phyloP scores from a whole-genome alignment of 345 rosid species.

The Barbarea vulgaris region DNA sequence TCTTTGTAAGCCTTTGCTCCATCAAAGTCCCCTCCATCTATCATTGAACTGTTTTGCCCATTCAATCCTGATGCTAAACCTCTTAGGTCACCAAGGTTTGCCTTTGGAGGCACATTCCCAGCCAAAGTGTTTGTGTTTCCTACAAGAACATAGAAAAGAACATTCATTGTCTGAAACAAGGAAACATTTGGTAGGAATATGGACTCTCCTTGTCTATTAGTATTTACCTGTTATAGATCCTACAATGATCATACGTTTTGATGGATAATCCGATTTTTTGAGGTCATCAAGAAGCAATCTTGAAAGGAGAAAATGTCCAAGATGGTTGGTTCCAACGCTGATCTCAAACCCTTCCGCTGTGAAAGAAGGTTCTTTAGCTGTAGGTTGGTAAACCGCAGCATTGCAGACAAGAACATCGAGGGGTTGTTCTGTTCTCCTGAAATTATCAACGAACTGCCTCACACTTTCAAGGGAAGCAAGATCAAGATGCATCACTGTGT shows the following conservation, averaged over 20 bases:
- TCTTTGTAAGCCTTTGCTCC: slow-evolving; percentile 99
- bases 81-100: slow-evolving; percentile 90
- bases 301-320: slow-evolving; percentile 87
- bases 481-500: slow-evolving; percentile 91
- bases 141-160: slow-evolving; percentile 26
- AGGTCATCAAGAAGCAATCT: slow-evolving; percentile 81
- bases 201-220: not conserved
- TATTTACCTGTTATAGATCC: slow-evolving; percentile 90
- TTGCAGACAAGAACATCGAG: slow-evolving; percentile 92
- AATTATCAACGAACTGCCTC: slow-evolving; percentile 77
- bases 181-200: not conserved
- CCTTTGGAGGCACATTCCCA: slow-evolving; percentile 98
- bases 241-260: slow-evolving; percentile 84
- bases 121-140: slow-evolving; percentile 98
- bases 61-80: slow-evolving; percentile 84
- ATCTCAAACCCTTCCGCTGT: slow-evolving; percentile 97
- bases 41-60: slow-evolving; percentile 85
- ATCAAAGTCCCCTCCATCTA: slow-evolving; percentile 90
- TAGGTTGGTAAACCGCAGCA: slow-evolving; percentile 93
- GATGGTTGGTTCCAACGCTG: slow-evolving; percentile 97
- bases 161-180: slow-evolving; percentile 10
- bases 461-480: slow-evolving; percentile 93
- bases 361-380: slow-evolving; percentile 85
- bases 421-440: slow-evolving; percentile 60
- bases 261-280: slow-evolving; percentile 81